A percentile compares a stretch with the other conserved stretches of the same genome.
These are phyloP conservation scores for Trifolium dubium DNA, from an alignment of 306 rosid species.

Conservation along the genomic window DNA sequence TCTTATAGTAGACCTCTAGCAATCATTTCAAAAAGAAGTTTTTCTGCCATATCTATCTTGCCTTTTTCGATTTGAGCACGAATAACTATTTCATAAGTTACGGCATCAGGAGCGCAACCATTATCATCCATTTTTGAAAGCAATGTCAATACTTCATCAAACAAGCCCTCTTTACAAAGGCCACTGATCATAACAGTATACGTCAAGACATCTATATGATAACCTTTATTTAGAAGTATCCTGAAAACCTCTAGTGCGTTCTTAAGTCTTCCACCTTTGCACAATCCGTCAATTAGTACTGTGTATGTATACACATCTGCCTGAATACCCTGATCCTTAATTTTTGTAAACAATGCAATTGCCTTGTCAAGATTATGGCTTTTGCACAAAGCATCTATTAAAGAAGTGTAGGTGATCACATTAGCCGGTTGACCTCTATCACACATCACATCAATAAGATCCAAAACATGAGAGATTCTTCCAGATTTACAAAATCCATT, in stretches of 20 bases:
- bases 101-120: neutral
- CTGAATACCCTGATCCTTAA: neutral
- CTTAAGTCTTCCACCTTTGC: constrained; percentile 7
- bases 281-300: neutral
- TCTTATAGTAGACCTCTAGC: neutral
- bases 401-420: neutral
- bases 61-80: neutral
- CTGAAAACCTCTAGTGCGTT: constrained; percentile 5
- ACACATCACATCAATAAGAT: neutral
- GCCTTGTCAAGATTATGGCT: neutral
- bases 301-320: neutral
- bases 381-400: neutral
- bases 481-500: neutral
- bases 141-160: constrained; percentile 11
- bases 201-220: neutral
- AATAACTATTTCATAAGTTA: neutral
- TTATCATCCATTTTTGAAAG: neutral
- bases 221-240: constrained; percentile 8
- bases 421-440: neutral
- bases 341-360: neutral
- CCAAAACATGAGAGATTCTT: neutral
- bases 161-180: constrained; percentile 8
- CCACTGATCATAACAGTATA: constrained; percentile 2
- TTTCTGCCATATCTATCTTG: neutral
- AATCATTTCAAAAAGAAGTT: neutral